Percentiles rank a stretch among this genome's conserved stretches.
Conservation (phyloP, 768 basidiomycete genomes). For the Termitomyces sp. region DNA sequence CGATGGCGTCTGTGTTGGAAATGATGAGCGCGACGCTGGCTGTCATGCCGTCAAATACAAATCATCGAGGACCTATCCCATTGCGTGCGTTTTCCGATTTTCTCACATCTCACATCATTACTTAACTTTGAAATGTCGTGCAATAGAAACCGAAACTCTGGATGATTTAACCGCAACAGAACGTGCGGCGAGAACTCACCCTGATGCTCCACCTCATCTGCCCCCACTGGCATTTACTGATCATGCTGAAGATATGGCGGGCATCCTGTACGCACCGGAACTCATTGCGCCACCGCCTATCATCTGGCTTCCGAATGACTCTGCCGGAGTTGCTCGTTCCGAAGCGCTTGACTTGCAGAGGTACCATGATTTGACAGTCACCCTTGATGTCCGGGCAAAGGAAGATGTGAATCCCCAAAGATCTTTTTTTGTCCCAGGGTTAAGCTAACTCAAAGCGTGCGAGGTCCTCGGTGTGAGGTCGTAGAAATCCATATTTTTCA, state of each 20-base stretch:
- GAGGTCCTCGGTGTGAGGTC: conserved; percentile 4
- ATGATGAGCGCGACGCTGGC: conserved; percentile 81
- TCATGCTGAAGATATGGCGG: conserved; percentile 72
- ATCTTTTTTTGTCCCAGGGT: conserved; percentile 28
- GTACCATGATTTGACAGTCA: conserved; percentile 66
- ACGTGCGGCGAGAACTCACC: conserved; percentile 70
- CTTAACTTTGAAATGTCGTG: conserved; percentile 1
- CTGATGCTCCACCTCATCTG: conserved; percentile 68
- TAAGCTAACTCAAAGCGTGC: neutral
- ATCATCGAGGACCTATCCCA: conserved; percentile 55
- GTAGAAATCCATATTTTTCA: conserved; percentile 5
- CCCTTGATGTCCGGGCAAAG: conserved; percentile 60
- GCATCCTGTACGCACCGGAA: conserved; percentile 78
- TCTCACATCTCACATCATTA: neutral
- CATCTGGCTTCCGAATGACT: conserved; percentile 83
- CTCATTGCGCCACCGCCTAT: conserved; percentile 71
- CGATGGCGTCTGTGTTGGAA: conserved; percentile 76
- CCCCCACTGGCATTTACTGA: conserved; percentile 66
- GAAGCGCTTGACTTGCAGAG: conserved; percentile 74
- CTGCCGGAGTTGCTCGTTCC: conserved; percentile 63
- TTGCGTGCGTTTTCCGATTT: conserved; percentile 44
- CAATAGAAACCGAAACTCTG: conserved; percentile 65
- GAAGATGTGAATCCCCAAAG: conserved; percentile 39
- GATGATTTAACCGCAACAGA: conserved; percentile 79
- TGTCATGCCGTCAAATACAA: conserved; percentile 58